Conservation (phyloP, 164 flowering plant species). For the Aristolochia californica region DNA sequence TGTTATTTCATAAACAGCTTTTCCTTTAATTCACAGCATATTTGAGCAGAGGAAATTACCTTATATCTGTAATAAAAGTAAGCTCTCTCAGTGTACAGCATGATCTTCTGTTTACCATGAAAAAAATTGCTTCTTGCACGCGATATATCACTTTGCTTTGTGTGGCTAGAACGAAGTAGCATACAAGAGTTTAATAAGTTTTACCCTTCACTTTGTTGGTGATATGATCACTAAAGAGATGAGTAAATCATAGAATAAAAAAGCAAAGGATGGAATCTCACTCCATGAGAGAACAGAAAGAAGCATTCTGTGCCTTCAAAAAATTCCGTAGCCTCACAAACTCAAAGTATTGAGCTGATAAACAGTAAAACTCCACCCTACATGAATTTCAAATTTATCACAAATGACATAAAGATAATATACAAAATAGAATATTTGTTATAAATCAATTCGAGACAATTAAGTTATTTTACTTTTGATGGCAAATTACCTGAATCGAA, state of each 20-base stretch:
- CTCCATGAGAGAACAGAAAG: conserved; percentile 82
- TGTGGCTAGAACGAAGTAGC: conserved; percentile 37
- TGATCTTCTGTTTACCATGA: conserved; percentile 60
- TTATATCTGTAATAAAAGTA: conserved; percentile 92
- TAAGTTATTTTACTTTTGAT: background rate
- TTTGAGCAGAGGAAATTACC: conserved; percentile 26
- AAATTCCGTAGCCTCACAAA: conserved; percentile 72
- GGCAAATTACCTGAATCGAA: conserved; percentile 50
- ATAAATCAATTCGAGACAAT: background rate
- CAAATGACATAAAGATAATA: background rate
- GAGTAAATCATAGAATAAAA: background rate
- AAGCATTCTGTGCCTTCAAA: conserved; percentile 69
- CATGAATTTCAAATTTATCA: conserved; percentile 4
- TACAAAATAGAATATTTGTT: background rate
- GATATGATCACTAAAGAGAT: background rate
- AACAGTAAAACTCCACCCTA: conserved; percentile 91
- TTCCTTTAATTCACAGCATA: background rate
- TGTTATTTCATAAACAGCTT: background rate
- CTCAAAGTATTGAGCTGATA: conserved; percentile 70
- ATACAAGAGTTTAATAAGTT: background rate
- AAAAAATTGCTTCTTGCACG: conserved; percentile 75
- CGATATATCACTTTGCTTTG: conserved; percentile 66
- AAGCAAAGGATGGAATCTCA: conserved; percentile 26
- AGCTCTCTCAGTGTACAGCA: conserved; percentile 87
- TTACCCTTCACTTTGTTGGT: background rate